phyloP scores from a whole-genome alignment of 2,329 filamentous ascomycete genomes.

The Aschersonia sp. region DNA sequence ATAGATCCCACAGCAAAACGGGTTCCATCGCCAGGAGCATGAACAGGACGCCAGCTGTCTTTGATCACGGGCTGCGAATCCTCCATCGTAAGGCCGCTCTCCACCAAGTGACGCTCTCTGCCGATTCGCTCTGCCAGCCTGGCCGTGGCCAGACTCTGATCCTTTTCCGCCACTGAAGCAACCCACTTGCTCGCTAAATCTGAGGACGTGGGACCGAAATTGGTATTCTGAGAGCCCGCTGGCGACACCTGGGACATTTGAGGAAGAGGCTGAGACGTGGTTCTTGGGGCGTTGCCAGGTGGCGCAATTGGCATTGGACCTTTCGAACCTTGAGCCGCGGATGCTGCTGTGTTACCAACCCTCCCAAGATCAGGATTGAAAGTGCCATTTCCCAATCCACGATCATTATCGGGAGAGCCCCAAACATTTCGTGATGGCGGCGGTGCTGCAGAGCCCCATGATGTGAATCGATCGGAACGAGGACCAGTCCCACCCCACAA shows the following conservation, averaged over 20 bases:
- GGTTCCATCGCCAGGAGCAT: slow-evolving; percentile 21
- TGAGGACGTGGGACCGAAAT: slow-evolving; percentile 13
- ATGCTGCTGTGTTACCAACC: slow-evolving; percentile 22
- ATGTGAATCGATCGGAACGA: slow-evolving; percentile 31
- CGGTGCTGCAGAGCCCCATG: slow-evolving; percentile 33
- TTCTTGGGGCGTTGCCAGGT: slow-evolving; percentile 10
- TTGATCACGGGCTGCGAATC: slow-evolving; percentile 34
- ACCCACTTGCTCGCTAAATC: slow-evolving; percentile 28
- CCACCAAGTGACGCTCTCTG: slow-evolving; percentile 27
- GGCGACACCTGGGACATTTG: slow-evolving; percentile 9
- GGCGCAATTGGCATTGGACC: slow-evolving; percentile 32
- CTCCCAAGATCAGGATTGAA: slow-evolving; percentile 50
- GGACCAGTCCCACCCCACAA: slow-evolving; percentile 23
- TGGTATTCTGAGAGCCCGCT: slow-evolving; percentile 16
- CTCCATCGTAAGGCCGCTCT: slow-evolving; percentile 27
- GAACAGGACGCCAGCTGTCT: slow-evolving; percentile 37
- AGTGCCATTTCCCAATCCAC: slow-evolving; percentile 63
- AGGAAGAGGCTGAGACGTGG: slow-evolving; percentile 7
- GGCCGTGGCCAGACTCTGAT: slow-evolving; percentile 27
- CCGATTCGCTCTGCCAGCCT: slow-evolving; percentile 24
- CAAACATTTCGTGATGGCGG: slow-evolving; percentile 49
- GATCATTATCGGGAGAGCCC: slow-evolving; percentile 58
- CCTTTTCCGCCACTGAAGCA: slow-evolving; percentile 26
- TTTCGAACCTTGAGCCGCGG: slow-evolving; percentile 17
- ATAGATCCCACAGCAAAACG: slow-evolving; percentile 12